Evolutionary conservation across 2,329 filamentous ascomycete genomes (phyloP).

Genomic region (Calonectria ilicicola): DNA sequence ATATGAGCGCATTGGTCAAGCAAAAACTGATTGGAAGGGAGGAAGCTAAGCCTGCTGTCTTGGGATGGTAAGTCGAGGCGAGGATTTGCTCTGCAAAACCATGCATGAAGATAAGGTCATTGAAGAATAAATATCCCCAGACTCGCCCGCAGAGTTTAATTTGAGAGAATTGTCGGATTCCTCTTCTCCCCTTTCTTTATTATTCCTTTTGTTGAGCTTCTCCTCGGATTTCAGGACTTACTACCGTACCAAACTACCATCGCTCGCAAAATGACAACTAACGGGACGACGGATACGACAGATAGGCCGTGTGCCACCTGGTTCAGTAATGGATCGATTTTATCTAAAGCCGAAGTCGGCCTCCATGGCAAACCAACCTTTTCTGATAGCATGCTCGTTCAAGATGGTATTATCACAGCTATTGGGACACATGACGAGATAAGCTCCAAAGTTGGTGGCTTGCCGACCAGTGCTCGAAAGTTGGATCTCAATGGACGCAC

Average conservation of each 20-base stretch:
- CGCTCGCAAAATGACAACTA: not conserved
- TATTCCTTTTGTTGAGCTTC: not conserved
- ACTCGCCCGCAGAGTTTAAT: not conserved
- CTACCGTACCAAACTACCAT: too few relatives aligned
- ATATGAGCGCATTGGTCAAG: not conserved
- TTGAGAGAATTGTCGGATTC: too few relatives aligned
- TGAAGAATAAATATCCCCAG: not conserved
- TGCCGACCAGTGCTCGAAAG: not conserved
- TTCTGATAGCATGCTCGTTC: conserved; percentile 44
- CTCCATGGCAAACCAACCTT: conserved; percentile 37
- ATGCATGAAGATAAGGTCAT: not conserved
- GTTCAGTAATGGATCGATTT: conserved; percentile 39
- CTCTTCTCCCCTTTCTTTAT: not conserved
- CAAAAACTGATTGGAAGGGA: not conserved
- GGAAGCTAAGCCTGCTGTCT: not conserved
- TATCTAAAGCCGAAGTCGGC: conserved; percentile 26
- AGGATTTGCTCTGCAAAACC: not conserved
- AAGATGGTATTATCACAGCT: conserved; percentile 44
- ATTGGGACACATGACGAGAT: conserved; percentile 44
- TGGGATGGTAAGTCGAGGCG: not conserved
- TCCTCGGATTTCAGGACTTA: not conserved
- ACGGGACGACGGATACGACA: not conserved
- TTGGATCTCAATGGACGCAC: conserved; percentile 47
- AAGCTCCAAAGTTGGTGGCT: rapidly evolving
- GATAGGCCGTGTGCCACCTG: not conserved